Percentiles rank a stretch among this genome's conserved stretches.
phyloP scores from a whole-genome alignment of 257 asterid species.

The Ligustrum vulgare region DNA sequence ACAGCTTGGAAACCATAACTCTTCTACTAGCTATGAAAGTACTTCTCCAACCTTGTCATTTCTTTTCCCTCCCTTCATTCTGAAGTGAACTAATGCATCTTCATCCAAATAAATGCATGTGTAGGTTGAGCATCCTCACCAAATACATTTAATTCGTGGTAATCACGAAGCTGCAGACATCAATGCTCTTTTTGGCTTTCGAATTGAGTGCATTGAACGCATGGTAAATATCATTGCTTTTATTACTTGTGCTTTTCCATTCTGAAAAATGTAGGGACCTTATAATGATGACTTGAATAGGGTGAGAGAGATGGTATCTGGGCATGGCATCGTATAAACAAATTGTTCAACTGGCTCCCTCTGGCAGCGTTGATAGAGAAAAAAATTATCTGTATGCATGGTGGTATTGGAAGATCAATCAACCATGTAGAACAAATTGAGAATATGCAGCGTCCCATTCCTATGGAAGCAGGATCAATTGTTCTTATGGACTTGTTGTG shows the following conservation, averaged over 20 bases:
- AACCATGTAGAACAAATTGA: constrained; percentile 95
- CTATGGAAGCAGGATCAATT: constrained; percentile 98
- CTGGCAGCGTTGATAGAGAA: constrained; percentile 93
- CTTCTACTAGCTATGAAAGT: constrained; percentile 98
- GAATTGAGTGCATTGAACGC: constrained; percentile 99
- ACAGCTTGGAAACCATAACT: constrained; percentile 88
- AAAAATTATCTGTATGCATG: constrained; percentile 95
- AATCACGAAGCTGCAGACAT: constrained; percentile 99
- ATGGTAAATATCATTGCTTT: constrained; percentile 51
- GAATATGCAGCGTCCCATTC: constrained; percentile 88
- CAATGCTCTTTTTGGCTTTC: constrained; percentile 98
- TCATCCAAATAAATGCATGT: constrained; percentile 25
- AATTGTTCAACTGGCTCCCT: constrained; percentile 99
- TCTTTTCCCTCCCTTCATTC: background rate
- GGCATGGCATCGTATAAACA: constrained; percentile 96
- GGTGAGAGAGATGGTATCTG: constrained; percentile 99
- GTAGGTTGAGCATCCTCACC: constrained; percentile 86
- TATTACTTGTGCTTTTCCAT: constrained; percentile 15
- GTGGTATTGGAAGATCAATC: constrained; percentile 98
- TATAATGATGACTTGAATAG: constrained; percentile 44
- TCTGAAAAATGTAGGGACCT: constrained; percentile 15
- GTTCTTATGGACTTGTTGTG: constrained; percentile 96
- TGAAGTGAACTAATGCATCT: background rate
- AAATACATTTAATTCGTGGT: constrained; percentile 92
- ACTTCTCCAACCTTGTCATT: constrained; percentile 18